These are phyloP conservation scores for Domatiomyces catenatus DNA, from an alignment of 2,329 filamentous ascomycete species.

Conservation along the genomic window DNA sequence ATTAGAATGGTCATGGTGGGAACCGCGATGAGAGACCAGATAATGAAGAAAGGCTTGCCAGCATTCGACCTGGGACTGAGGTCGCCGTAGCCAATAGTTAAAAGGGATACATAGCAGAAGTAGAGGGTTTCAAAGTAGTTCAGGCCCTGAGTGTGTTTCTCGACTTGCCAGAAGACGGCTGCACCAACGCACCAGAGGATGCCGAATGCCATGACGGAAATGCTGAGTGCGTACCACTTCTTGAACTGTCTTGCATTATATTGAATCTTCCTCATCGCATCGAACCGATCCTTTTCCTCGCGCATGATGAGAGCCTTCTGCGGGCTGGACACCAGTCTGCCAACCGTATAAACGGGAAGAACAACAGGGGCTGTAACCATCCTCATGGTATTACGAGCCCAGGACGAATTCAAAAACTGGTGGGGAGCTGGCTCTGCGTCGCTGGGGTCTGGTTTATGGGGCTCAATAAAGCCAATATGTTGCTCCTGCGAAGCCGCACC, in stretches of 20 bases:
- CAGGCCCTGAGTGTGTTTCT: constrained; percentile 40
- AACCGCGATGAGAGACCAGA: constrained; percentile 74
- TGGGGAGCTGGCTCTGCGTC: constrained; percentile 6
- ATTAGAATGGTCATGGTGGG: constrained; percentile 81
- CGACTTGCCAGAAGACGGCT: constrained; percentile 53
- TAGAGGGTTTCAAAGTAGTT: constrained; percentile 70
- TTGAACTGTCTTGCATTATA: constrained; percentile 46
- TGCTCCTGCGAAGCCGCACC: neutral
- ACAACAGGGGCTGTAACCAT: constrained; percentile 4
- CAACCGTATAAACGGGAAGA: neutral
- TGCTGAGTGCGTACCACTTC: constrained; percentile 56
- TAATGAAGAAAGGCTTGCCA: constrained; percentile 76
- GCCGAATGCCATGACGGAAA: constrained; percentile 54
- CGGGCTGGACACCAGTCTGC: neutral
- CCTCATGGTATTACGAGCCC: constrained; percentile 6
- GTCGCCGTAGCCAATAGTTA: constrained; percentile 82
- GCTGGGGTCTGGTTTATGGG: constrained; percentile 1
- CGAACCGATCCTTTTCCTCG: constrained; percentile 55
- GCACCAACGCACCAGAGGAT: constrained; percentile 71
- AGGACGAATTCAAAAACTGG: constrained; percentile 8
- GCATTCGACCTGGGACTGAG: constrained; percentile 59
- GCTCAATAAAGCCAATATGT: constrained; percentile 1
- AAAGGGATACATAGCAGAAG: constrained; percentile 67
- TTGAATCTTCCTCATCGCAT: constrained; percentile 71
- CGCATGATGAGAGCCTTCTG: constrained; percentile 42